Conservation (phyloP, 306 rosid species). For the Arachis stenosperma region DNA sequence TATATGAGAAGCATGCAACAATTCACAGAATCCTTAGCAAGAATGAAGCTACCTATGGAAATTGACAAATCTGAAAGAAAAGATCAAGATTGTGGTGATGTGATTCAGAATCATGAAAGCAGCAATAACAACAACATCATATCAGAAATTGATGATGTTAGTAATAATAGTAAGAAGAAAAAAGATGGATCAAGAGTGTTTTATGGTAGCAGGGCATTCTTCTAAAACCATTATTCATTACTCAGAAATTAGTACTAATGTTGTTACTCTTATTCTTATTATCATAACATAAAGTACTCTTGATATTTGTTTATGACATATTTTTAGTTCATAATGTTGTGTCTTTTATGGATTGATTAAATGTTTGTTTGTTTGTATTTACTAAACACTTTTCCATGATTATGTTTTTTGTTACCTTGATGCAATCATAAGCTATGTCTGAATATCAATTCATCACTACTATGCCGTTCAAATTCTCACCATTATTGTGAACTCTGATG, state of each 20-base stretch:
- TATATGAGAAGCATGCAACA: constrained; percentile 93
- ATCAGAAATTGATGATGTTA: constrained; percentile 45
- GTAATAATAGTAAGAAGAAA: constrained; percentile 46
- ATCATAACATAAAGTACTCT: constrained; percentile 26
- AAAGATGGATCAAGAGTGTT: constrained; percentile 85
- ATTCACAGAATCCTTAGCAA: constrained; percentile 80
- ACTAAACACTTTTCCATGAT: not conserved
- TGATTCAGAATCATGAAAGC: constrained; percentile 48
- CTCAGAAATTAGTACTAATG: constrained; percentile 23
- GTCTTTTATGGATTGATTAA: too few species aligned
- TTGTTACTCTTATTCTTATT: constrained; percentile 14
- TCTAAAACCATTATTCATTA: constrained; percentile 49
- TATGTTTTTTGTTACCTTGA: constrained; percentile 27
- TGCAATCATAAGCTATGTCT: constrained; percentile 24
- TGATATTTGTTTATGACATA: too few species aligned
- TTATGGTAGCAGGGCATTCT: constrained; percentile 88
- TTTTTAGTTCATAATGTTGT: too few species aligned
- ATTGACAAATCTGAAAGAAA: constrained; percentile 58
- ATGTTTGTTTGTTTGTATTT: constrained; percentile 7
- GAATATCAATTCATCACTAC: not conserved
- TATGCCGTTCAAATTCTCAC: not conserved
- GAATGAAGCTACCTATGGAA: constrained; percentile 92
- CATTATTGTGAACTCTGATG: not conserved
- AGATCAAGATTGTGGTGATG: constrained; percentile 53
- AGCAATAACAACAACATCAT: constrained; percentile 31